Conservation (phyloP, 305 asterid genomes). For the Fraxinus platypoda region DNA sequence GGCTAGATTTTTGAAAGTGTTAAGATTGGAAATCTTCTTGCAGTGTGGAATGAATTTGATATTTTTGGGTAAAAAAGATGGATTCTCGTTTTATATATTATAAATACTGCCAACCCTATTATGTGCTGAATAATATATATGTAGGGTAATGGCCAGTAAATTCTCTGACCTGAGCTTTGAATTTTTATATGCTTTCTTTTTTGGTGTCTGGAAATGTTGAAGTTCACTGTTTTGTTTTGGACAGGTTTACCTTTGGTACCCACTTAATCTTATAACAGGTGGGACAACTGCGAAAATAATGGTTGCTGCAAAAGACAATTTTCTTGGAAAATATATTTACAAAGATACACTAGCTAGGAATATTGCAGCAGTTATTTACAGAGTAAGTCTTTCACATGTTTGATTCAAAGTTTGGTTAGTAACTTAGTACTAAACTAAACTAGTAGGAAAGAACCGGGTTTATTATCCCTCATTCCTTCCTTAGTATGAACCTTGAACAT, state of each 20-base stretch:
- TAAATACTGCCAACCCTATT: not conserved
- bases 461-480: not conserved
- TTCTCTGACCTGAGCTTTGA: not conserved
- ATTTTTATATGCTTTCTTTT: not conserved
- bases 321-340: conserved; percentile 88
- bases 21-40: too few species aligned
- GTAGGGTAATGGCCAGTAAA: not conserved
- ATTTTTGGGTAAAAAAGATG: too few species aligned
- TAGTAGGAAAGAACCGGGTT: not conserved
- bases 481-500: not conserved
- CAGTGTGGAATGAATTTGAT: too few species aligned
- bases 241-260: conserved; percentile 98
- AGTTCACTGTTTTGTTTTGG: conserved; percentile 22
- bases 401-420: not conserved
- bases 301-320: conserved; percentile 93
- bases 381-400: conserved; percentile 41
- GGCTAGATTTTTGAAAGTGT: too few species aligned
- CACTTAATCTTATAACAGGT: conserved; percentile 81
- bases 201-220: conserved; percentile 15
- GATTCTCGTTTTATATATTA: too few species aligned
- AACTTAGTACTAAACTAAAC: not conserved
- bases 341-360: conserved; percentile 90
- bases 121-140: not conserved
- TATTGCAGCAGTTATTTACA: conserved; percentile 89
- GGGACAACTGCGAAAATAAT: conserved; percentile 96